Evolutionary conservation across 805 yeast genomes (phyloP).

Genomic region (Zygosaccharomyces gambellarensis): DNA sequence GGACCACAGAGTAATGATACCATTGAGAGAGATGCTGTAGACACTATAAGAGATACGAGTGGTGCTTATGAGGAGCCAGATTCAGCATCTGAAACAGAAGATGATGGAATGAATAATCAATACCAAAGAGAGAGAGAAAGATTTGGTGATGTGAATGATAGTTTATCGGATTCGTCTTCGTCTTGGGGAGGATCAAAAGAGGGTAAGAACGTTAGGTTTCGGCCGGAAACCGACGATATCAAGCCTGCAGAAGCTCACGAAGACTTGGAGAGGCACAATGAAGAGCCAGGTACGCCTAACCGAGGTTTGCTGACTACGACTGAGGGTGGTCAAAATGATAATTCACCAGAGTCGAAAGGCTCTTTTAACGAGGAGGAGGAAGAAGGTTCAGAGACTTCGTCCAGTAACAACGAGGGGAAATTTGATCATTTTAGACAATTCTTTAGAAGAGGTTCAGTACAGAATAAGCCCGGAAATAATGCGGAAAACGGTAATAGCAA

Average conservation of each 20-base stretch:
- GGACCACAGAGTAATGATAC: slow-evolving; percentile 5
- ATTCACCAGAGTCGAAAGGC: not conserved
- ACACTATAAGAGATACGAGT: slow-evolving; percentile 19
- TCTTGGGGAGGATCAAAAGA: slow-evolving; percentile 5
- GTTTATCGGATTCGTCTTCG: slow-evolving; percentile 3
- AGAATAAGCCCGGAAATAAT: slow-evolving; percentile 2
- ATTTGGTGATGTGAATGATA: slow-evolving; percentile 5
- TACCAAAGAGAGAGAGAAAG: slow-evolving; percentile 9
- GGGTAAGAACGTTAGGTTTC: slow-evolving; percentile 12
- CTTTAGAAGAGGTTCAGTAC: slow-evolving; percentile 18
- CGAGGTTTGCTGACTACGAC: not conserved
- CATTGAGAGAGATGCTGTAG: slow-evolving; percentile 21
- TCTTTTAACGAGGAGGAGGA: slow-evolving; percentile 8
- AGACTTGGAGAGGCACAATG: not conserved
- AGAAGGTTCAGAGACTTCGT: slow-evolving; percentile 12
- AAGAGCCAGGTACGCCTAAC: not conserved
- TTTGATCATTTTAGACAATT: slow-evolving; percentile 22
- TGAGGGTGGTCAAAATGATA: slow-evolving; percentile 12
- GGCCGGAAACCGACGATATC: slow-evolving; percentile 3
- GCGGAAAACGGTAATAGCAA: not conserved
- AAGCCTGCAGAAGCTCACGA: not conserved
- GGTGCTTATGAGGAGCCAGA: slow-evolving; percentile 14
- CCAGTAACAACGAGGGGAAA: slow-evolving; percentile 16
- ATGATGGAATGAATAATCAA: slow-evolving; percentile 7
- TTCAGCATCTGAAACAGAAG: slow-evolving; percentile 7